Evolutionary conservation across 306 rosid species (phyloP).

Genomic region (Psophocarpus tetragonolobus): DNA sequence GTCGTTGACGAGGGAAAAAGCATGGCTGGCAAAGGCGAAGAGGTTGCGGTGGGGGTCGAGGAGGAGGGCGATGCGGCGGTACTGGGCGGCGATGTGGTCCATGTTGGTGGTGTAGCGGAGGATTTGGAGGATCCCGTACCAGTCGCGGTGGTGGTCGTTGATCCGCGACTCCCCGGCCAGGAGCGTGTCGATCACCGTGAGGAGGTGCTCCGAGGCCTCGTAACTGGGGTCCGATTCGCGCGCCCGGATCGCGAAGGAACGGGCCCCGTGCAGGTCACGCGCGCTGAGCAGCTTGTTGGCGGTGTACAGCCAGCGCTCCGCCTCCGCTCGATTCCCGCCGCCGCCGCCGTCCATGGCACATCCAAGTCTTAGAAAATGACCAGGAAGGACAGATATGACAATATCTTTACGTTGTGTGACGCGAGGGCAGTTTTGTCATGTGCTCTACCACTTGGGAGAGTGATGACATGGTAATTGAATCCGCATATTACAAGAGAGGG

Average conservation of each 20-base stretch:
- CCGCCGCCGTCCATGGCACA: conserved; percentile 40
- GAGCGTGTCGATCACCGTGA: conserved; percentile 82
- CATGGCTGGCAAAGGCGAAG: conserved; percentile 62
- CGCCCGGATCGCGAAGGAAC: conserved; percentile 86
- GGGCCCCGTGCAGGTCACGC: conserved; percentile 75
- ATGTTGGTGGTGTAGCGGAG: conserved; percentile 66
- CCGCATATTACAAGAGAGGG: neutral
- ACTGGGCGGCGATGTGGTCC: conserved; percentile 77
- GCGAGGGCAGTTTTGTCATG: conserved; percentile 35
- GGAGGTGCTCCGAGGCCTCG: conserved; percentile 66
- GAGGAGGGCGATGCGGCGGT: conserved; percentile 75
- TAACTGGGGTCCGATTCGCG: conserved; percentile 79
- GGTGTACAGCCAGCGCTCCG: conserved; percentile 82
- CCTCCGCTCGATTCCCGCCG: conserved; percentile 65
- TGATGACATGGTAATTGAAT: neutral
- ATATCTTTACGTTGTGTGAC: neutral
- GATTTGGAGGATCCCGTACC: conserved; percentile 80
- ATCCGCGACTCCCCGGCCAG: conserved; percentile 70
- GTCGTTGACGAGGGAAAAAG: conserved; percentile 76
- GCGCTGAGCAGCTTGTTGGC: conserved; percentile 83
- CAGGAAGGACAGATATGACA: too few species aligned
- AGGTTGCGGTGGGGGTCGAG: conserved; percentile 69
- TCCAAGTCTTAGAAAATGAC: neutral
- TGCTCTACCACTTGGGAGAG: neutral
- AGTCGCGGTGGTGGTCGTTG: conserved; percentile 59